Conservation (phyloP, 768 basidiomycete species). For the Rhodotorula paludigena region DNA sequence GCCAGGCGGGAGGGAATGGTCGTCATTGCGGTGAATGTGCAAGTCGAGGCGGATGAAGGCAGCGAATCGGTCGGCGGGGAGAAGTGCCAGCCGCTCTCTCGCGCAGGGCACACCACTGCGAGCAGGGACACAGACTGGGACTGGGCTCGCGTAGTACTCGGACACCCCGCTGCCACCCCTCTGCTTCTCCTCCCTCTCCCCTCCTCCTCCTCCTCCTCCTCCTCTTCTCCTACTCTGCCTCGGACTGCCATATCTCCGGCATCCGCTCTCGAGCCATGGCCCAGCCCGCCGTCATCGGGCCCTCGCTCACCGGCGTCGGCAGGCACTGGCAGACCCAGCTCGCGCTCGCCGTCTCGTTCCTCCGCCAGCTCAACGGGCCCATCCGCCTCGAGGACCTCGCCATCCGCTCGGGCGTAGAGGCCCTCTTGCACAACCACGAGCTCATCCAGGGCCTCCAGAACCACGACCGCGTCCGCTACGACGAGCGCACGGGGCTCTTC, state of each 20-base stretch:
- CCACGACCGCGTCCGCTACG: constrained; percentile 73
- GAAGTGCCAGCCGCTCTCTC: too few relatives aligned
- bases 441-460: constrained; percentile 74
- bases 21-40: constrained; percentile 53
- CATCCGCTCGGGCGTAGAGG: constrained; percentile 65
- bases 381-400: constrained; percentile 85
- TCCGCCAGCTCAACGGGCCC: constrained; percentile 63
- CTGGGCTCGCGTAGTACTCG: too few relatives aligned
- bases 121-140: too few relatives aligned
- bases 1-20: constrained; percentile 90
- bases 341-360: constrained; percentile 72
- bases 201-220: not conserved
- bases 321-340: constrained; percentile 80
- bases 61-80: too few relatives aligned
- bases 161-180: too few relatives aligned
- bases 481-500: constrained; percentile 77
- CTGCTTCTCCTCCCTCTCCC: too few relatives aligned
- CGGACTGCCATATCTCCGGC: too few relatives aligned
- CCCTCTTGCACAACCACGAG: constrained; percentile 64
- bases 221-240: not conserved
- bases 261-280: not conserved
- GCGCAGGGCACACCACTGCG: too few relatives aligned
- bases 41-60: not conserved
- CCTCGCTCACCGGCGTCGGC: constrained; percentile 59
- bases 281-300: not conserved